Evolutionary conservation across 768 basidiomycete genomes (phyloP), one percentile per base, ranked within the genome.

Genomic region (Pleurotus ostreatus): DNA sequence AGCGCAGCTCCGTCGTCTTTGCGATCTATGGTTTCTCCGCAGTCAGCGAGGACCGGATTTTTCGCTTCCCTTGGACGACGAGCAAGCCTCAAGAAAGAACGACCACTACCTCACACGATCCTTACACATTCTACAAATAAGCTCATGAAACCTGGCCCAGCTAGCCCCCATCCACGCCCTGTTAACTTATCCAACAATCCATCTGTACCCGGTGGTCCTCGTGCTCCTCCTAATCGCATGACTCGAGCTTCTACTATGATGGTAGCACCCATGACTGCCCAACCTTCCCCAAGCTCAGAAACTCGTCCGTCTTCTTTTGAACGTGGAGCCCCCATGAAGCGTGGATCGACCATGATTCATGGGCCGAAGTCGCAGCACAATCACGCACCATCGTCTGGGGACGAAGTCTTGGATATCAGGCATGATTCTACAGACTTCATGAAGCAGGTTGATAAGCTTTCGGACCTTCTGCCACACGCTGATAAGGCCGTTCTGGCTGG

Each of bases 61-160:
- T 88, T 92, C 65, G 75, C 89, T 3, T 85, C 88, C 0, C 77
- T 92, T 13, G 86, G 88, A 11, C 78, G 89, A 22, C 90, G 84
- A 65, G 75, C 82, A 18, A 91, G 89, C 64, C 60, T 78, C 34
- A 78, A 70, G 68, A 72, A 67, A 67, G 76, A 64, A 58, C 68
- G 57, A 25, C 62, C 61, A 13, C 46, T 25, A 30, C 69, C 49
- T 55, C 70, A 5, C 71, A 75, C 37, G 30, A 34, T 71, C 68
- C 15, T 59, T 60, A 5, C 73, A 74, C 52, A 61, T 68, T 4
- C 66, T 78, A 4, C 68, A 68, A 13, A 80, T 72, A 60, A 70
- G 63, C 16, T 69, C 73, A 0, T 71, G 63, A 26, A 37, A 41
- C 51, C 51, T 18, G 51, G 41, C 23, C 34, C 57, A 34, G 30